Percentiles rank a stretch among this genome's conserved stretches.
Conservation (phyloP, 2,329 filamentous ascomycete genomes). For the Lecanicillium sp. region DNA sequence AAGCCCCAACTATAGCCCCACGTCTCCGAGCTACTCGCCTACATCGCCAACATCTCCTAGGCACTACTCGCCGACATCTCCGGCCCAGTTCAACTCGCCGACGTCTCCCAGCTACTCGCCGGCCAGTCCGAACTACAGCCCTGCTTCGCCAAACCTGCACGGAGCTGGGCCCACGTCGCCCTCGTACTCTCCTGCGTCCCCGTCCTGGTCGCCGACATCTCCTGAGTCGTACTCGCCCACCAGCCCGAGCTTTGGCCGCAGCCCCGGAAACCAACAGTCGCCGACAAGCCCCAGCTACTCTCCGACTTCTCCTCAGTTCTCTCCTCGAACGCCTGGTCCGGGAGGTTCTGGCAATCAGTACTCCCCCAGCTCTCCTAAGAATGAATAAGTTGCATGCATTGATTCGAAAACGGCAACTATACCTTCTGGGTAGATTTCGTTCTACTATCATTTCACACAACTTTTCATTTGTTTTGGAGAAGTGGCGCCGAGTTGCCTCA, state of each 20-base stretch:
- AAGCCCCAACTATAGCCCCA: constrained; percentile 57
- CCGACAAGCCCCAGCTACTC: constrained; percentile 68
- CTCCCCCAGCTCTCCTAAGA: constrained; percentile 30
- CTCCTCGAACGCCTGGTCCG: constrained; percentile 37
- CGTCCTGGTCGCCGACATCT: constrained; percentile 73
- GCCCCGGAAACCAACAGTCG: constrained; percentile 46
- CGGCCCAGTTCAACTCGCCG: constrained; percentile 63
- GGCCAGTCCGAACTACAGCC: constrained; percentile 64
- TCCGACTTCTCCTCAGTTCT: constrained; percentile 46
- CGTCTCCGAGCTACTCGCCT: constrained; percentile 58
- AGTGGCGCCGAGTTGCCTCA: too few relatives aligned
- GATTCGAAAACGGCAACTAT: constrained; percentile 3
- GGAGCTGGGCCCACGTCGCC: constrained; percentile 41
- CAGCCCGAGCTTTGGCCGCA: constrained; percentile 51
- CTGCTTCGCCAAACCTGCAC: constrained; percentile 53
- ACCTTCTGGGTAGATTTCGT: constrained; percentile 4
- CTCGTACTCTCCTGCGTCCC: constrained; percentile 63
- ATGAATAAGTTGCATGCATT: constrained; percentile 18
- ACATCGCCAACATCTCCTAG: constrained; percentile 49
- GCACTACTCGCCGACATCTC: constrained; percentile 64
- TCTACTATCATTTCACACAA: neutral
- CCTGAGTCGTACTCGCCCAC: constrained; percentile 56
- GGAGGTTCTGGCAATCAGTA: constrained; percentile 35
- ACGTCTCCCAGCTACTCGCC: constrained; percentile 68
- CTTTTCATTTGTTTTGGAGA: too few relatives aligned